Evolutionary conservation across 768 basidiomycete genomes (phyloP).

Genomic region (Dictyophora rubrovolvata): DNA sequence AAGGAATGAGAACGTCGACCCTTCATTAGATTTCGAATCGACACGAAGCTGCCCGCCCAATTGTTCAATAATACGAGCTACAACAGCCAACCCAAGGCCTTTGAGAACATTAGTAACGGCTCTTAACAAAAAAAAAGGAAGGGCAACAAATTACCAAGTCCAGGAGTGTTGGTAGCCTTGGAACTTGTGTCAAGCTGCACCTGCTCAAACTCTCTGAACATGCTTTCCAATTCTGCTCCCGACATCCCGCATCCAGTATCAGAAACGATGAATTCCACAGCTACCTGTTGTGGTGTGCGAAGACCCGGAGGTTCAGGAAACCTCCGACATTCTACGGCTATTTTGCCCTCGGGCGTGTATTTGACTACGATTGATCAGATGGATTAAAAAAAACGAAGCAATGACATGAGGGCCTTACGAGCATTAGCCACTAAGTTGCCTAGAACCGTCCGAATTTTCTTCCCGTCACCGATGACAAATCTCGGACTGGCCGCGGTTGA

Average conservation of each 20-base stretch:
- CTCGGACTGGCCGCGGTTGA: slow-evolving; percentile 44
- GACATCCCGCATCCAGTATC: slow-evolving; percentile 71
- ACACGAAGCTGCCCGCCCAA: slow-evolving; percentile 72
- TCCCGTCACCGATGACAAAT: slow-evolving; percentile 60
- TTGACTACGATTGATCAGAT: slow-evolving; percentile 41
- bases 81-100: slow-evolving; percentile 72
- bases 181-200: slow-evolving; percentile 44
- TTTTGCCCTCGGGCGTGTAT: slow-evolving; percentile 52
- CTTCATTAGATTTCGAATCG: slow-evolving; percentile 55
- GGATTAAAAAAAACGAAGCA: not conserved
- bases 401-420: slow-evolving; percentile 27
- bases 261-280: slow-evolving; percentile 58
- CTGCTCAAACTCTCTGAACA: slow-evolving; percentile 74
- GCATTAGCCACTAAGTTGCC: slow-evolving; percentile 73
- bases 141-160: slow-evolving; percentile 33
- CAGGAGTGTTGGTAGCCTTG: slow-evolving; percentile 26
- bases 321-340: slow-evolving; percentile 47
- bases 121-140: not conserved
- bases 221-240: slow-evolving; percentile 53
- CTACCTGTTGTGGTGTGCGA: slow-evolving; percentile 33
- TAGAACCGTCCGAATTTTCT: slow-evolving; percentile 66
- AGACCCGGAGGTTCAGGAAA: slow-evolving; percentile 44
- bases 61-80: slow-evolving; percentile 71
- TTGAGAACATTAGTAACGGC: not conserved
- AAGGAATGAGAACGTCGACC: slow-evolving; percentile 64